phyloP scores from a whole-genome alignment of 805 yeast species.

The Wickerhamomyces kurtzmanii region DNA sequence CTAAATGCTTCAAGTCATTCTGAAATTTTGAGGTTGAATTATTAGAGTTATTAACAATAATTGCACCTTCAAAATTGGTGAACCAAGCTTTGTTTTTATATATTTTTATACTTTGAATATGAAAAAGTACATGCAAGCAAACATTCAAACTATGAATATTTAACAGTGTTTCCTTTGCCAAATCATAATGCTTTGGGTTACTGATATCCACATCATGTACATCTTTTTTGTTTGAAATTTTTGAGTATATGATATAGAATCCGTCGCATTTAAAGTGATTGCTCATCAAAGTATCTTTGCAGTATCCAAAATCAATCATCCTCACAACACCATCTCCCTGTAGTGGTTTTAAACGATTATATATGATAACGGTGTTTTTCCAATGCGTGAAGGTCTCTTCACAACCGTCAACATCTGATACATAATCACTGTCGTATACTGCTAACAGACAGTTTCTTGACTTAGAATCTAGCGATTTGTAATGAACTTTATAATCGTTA shows the following conservation, averaged over 20 bases:
- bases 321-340: slow-evolving; percentile 15
- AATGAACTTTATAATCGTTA: slow-evolving; percentile 7
- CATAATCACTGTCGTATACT: too few relatives aligned
- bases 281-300: slow-evolving; percentile 15
- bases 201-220: slow-evolving; percentile 6
- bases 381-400: too few relatives aligned
- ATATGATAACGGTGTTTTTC: too few relatives aligned
- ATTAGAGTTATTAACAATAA: neutral
- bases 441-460: too few relatives aligned
- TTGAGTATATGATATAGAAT: slow-evolving; percentile 14
- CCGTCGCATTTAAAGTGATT: slow-evolving; percentile 17
- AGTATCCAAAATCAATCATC: slow-evolving; percentile 15
- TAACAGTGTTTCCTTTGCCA: slow-evolving; percentile 6
- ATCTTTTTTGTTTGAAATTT: slow-evolving; percentile 8
- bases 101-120: slow-evolving; percentile 8
- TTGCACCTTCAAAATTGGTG: slow-evolving; percentile 15
- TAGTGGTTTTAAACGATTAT: slow-evolving; percentile 5
- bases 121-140: too few relatives aligned
- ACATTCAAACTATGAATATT: slow-evolving; percentile 13
- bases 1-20: slow-evolving; percentile 8
- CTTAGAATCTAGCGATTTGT: too few relatives aligned
- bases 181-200: slow-evolving; percentile 6
- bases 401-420: slow-evolving; percentile 12
- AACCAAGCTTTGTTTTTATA: slow-evolving; percentile 10
- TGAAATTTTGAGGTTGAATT: too few relatives aligned